phyloP scores from a whole-genome alignment of 2,329 filamentous ascomycete genomes.

The Verticillium nubilum region DNA sequence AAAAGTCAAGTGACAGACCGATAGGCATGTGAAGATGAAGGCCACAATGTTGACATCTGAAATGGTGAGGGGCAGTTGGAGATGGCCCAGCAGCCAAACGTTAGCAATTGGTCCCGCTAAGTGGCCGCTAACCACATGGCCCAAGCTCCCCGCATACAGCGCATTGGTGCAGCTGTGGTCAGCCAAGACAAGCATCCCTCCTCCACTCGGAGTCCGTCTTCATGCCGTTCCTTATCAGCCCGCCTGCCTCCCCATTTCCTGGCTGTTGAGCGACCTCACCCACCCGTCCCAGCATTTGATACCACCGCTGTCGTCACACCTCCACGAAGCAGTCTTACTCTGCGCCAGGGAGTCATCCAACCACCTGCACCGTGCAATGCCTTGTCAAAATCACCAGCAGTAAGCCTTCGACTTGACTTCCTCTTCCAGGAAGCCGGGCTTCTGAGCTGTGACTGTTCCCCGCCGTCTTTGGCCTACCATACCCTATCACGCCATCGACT shows the following conservation, averaged over 20 bases:
- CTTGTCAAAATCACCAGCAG: background rate
- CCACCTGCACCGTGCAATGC: background rate
- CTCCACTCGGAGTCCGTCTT: background rate
- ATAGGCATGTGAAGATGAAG: background rate
- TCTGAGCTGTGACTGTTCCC: constrained; percentile 1
- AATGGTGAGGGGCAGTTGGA: background rate
- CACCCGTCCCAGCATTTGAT: background rate
- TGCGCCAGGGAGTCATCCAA: background rate
- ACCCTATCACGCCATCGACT: constrained; percentile 3
- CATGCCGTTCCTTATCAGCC: background rate
- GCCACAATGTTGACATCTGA: background rate
- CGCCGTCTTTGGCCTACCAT: constrained; percentile 9
- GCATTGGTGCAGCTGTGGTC: background rate
- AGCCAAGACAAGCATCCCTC: background rate
- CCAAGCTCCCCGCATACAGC: constrained; percentile 18
- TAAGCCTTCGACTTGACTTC: background rate
- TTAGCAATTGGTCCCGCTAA: background rate
- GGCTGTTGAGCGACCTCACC: background rate
- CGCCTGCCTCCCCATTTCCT: background rate
- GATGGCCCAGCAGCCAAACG: background rate
- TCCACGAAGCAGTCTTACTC: background rate
- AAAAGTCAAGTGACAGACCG: background rate
- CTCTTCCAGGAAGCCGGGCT: background rate
- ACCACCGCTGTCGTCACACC: background rate
- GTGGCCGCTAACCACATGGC: constrained; percentile 8